Percentiles rank a stretch among this genome's conserved stretches.
These are phyloP conservation scores for Solanum sejunctum DNA, from an alignment of 257 asterid species.

Conservation along the genomic window DNA sequence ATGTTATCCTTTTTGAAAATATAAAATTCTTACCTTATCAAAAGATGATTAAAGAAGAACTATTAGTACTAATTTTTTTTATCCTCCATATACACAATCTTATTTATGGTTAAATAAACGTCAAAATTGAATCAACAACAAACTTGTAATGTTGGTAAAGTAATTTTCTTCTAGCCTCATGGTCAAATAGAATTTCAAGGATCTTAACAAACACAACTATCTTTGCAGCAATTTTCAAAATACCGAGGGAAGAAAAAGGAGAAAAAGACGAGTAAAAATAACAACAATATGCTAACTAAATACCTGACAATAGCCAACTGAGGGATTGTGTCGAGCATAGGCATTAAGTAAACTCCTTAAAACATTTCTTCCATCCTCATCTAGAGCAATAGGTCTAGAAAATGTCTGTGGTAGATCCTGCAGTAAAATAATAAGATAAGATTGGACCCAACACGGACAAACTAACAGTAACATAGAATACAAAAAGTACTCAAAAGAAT, in stretches of 20 bases:
- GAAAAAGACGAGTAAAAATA: not conserved
- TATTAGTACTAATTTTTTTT: not conserved
- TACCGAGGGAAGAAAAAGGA: not conserved
- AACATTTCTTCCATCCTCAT: slow-evolving; percentile 91
- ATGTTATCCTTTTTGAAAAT: not conserved
- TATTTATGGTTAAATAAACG: not conserved
- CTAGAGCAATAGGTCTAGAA: slow-evolving; percentile 93
- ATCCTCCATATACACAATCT: not conserved
- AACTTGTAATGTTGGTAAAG: not conserved
- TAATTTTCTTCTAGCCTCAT: not conserved
- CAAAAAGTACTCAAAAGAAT: not conserved
- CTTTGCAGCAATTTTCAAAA: not conserved
- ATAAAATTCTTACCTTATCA: not conserved
- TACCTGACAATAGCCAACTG: slow-evolving; percentile 97
- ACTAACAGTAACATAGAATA: not conserved
- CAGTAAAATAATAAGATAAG: slow-evolving; percentile 4
- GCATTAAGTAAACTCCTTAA: slow-evolving; percentile 87
- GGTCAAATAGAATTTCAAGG: not conserved
- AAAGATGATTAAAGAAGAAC: not conserved
- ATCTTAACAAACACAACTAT: not conserved
- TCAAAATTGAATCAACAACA: not conserved
- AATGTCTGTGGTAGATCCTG: slow-evolving; percentile 92
- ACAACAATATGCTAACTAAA: not conserved
- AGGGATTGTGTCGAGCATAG: slow-evolving; percentile 86
- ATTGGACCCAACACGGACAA: slow-evolving; percentile 8